Conservation (phyloP, 805 yeast genomes). For the Kodamaea nitidulidarum region DNA sequence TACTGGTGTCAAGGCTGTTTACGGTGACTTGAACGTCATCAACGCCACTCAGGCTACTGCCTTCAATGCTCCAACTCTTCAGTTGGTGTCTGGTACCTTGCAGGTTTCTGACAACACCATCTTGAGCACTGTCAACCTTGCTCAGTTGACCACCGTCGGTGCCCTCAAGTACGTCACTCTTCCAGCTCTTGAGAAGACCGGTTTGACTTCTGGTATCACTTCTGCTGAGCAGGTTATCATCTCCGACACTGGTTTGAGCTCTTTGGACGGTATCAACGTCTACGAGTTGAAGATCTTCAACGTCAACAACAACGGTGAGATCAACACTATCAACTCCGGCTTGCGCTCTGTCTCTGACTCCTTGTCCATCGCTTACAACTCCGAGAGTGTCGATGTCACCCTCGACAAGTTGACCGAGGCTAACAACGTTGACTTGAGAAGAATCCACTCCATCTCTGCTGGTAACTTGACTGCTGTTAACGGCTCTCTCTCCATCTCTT, state of each 20-base stretch:
- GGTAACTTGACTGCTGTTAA: conserved; percentile 66
- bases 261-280: conserved; percentile 63
- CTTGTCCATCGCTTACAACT: conserved; percentile 81
- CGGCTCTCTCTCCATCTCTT: conserved; percentile 76
- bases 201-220: conserved; percentile 66
- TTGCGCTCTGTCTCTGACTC: conserved; percentile 70
- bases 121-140: conserved; percentile 66
- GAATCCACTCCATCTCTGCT: conserved; percentile 69
- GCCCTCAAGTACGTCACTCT: conserved; percentile 74
- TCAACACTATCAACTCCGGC: conserved; percentile 67
- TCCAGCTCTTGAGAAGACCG: conserved; percentile 72
- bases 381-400: conserved; percentile 64
- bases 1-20: conserved; percentile 69
- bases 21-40: conserved; percentile 67
- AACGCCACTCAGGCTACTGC: conserved; percentile 61
- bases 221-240: conserved; percentile 66
- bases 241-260: conserved; percentile 68
- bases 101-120: conserved; percentile 59
- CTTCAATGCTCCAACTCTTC: conserved; percentile 75
- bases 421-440: conserved; percentile 81
- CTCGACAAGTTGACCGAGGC: conserved; percentile 78
- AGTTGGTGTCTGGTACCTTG: conserved; percentile 70
- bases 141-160: conserved; percentile 78
- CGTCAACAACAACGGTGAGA: conserved; percentile 86
- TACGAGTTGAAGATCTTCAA: conserved; percentile 50